Percentiles rank a stretch among this genome's conserved stretches.
Evolutionary conservation across 2,329 filamentous ascomycete genomes (phyloP).

Genomic region (Stachybotrys elegans): DNA sequence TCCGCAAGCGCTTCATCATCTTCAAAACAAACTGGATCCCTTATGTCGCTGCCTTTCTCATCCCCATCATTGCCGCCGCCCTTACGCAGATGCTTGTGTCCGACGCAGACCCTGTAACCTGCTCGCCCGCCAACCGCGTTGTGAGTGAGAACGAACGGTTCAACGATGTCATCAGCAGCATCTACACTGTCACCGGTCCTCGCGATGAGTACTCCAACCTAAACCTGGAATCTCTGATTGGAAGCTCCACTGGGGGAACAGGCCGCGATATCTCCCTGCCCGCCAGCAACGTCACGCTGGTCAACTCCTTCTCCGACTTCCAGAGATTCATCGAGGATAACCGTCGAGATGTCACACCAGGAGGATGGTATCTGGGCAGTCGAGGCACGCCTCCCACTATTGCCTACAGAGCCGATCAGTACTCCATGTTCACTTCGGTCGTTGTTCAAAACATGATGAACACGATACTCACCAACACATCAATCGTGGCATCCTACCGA

Average conservation of each 20-base stretch:
- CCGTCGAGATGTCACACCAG: slow-evolving; percentile 65
- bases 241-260: slow-evolving; percentile 8
- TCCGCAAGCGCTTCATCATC: slow-evolving; percentile 61
- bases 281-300: slow-evolving; percentile 9
- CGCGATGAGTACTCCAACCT: slow-evolving; percentile 11
- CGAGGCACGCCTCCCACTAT: slow-evolving; percentile 54
- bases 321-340: slow-evolving; percentile 55
- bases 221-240: slow-evolving; percentile 7
- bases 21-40: slow-evolving; percentile 54
- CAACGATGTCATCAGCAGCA: slow-evolving; percentile 13
- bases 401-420: slow-evolving; percentile 60
- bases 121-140: slow-evolving; percentile 25
- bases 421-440: slow-evolving; percentile 44
- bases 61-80: slow-evolving; percentile 71
- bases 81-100: slow-evolving; percentile 69
- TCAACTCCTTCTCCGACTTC: slow-evolving; percentile 58
- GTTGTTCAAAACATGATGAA: slow-evolving; percentile 58
- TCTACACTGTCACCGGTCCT: slow-evolving; percentile 17
- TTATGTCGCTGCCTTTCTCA: slow-evolving; percentile 64
- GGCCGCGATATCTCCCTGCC: background rate
- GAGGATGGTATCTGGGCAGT: slow-evolving; percentile 69
- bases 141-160: slow-evolving; percentile 10
- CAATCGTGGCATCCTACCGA: slow-evolving; percentile 64
- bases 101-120: slow-evolving; percentile 42
- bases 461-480: slow-evolving; percentile 55